Percentiles rank a stretch among this genome's conserved stretches.
Evolutionary conservation across 1,139 yeast genomes (phyloP).

Genomic region (Blastobotrys buckinghamii): DNA sequence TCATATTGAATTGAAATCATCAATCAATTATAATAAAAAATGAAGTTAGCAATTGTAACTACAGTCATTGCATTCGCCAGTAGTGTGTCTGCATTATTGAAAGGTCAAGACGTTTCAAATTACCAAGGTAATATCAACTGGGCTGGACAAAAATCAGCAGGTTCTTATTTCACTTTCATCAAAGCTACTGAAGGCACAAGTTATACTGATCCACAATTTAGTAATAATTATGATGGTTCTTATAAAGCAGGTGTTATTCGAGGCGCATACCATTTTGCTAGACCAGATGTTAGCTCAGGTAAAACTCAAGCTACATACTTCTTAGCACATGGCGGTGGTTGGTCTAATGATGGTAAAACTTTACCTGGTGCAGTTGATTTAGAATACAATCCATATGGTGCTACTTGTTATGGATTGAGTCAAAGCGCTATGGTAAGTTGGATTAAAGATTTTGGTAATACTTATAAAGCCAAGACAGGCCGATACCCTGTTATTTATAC

Average conservation of each 20-base stretch:
- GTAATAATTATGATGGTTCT: conserved; percentile 10
- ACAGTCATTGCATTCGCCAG: neutral
- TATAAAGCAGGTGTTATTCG: conserved; percentile 9
- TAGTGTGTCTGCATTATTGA: conserved; percentile 1
- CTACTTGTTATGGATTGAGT: conserved; percentile 6
- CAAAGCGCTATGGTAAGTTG: conserved; percentile 4
- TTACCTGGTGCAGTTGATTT: conserved; percentile 13
- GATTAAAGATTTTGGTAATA: conserved; percentile 10
- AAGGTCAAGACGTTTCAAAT: conserved; percentile 12
- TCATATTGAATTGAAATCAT: too few species aligned
- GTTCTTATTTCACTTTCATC: conserved; percentile 11
- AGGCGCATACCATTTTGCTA: conserved; percentile 13
- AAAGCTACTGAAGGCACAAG: conserved; percentile 11
- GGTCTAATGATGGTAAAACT: conserved; percentile 12
- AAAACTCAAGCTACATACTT: conserved; percentile 10
- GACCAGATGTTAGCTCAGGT: conserved; percentile 8
- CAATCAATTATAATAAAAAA: neutral
- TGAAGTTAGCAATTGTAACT: conserved; percentile 6
- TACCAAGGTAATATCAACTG: conserved; percentile 11
- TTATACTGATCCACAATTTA: conserved; percentile 4
- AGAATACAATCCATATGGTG: conserved; percentile 6
- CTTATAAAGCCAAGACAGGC: conserved; percentile 7
- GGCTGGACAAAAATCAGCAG: conserved; percentile 11
- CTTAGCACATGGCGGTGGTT: conserved; percentile 10
- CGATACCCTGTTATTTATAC: conserved; percentile 12